Conservation (phyloP, 129 eudicot species). For the Lonicera japonica region DNA sequence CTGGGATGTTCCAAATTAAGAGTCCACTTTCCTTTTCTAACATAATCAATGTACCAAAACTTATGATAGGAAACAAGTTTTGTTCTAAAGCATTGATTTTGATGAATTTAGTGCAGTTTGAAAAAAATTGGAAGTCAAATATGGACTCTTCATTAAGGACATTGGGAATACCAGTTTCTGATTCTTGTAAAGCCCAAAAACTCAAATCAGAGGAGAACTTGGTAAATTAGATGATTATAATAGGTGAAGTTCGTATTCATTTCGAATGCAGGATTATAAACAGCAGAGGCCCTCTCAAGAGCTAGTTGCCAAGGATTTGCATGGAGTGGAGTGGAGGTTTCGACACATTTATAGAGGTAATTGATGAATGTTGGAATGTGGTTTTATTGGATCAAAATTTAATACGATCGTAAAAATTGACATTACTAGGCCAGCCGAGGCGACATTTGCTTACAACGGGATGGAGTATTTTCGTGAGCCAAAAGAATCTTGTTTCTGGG, state of each 20-base stretch:
- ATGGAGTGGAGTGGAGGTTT: constrained; percentile 94
- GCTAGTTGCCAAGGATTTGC: constrained; percentile 78
- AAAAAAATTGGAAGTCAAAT: no score
- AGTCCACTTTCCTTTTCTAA: no score
- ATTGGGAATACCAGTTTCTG: neutral
- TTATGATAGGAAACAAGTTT: no score
- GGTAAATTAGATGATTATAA: neutral
- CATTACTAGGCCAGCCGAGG: constrained; percentile 82
- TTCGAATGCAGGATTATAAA: constrained; percentile 41
- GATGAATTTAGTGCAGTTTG: no score
- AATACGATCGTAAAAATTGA: neutral
- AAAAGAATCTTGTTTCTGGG: constrained; percentile 80
- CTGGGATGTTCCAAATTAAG: no score
- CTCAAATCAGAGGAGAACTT: neutral
- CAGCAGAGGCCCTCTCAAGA: constrained; percentile 96
- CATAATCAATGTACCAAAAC: no score
- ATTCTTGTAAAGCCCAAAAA: neutral
- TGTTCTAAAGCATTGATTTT: no score
- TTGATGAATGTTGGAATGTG: neutral
- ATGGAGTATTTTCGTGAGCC: constrained; percentile 96
- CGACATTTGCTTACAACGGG: constrained; percentile 97
- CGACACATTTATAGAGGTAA: constrained; percentile 93
- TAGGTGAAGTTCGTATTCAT: neutral
- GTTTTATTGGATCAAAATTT: neutral
- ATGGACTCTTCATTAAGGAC: no score